Evolutionary conservation across 768 basidiomycete species (phyloP).

Genomic region (Trametes punicea): DNA sequence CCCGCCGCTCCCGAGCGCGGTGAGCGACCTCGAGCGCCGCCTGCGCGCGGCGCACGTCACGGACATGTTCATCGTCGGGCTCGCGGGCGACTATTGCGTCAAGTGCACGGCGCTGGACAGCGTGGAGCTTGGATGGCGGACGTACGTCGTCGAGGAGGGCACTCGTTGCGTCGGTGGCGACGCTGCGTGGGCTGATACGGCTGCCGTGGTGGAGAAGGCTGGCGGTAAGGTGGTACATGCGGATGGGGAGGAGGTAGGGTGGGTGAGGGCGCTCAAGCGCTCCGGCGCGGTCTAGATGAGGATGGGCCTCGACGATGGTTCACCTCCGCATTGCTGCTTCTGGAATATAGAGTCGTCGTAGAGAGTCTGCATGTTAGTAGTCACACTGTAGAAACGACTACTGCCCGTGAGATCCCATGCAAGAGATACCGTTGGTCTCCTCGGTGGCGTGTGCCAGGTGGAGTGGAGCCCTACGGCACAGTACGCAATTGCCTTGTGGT

Average conservation of each 20-base stretch:
- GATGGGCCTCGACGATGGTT: neutral
- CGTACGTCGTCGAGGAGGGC: conserved; percentile 28
- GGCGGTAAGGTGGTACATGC: conserved; percentile 23
- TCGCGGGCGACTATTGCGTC: conserved; percentile 83
- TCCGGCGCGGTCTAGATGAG: neutral
- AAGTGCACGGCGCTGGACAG: conserved; percentile 51
- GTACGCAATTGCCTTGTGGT: neutral
- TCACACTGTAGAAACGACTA: neutral
- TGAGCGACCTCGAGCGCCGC: conserved; percentile 45
- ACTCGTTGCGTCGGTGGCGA: conserved; percentile 24
- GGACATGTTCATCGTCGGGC: conserved; percentile 59
- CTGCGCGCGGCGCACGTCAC: conserved; percentile 44
- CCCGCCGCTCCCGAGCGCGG: conserved; percentile 48
- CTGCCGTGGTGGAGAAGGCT: conserved; percentile 11
- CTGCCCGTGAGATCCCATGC: neutral
- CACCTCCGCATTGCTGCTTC: neutral
- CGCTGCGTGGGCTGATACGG: conserved; percentile 23
- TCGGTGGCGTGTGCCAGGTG: neutral
- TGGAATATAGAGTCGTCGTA: neutral
- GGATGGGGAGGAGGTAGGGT: conserved; percentile 24
- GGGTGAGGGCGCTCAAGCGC: conserved; percentile 14
- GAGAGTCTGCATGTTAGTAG: neutral
- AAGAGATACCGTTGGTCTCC: neutral
- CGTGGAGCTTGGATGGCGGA: conserved; percentile 24
- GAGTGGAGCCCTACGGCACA: neutral